Conservation (phyloP, 805 yeast species). For the Monosporozyma siamensis region DNA sequence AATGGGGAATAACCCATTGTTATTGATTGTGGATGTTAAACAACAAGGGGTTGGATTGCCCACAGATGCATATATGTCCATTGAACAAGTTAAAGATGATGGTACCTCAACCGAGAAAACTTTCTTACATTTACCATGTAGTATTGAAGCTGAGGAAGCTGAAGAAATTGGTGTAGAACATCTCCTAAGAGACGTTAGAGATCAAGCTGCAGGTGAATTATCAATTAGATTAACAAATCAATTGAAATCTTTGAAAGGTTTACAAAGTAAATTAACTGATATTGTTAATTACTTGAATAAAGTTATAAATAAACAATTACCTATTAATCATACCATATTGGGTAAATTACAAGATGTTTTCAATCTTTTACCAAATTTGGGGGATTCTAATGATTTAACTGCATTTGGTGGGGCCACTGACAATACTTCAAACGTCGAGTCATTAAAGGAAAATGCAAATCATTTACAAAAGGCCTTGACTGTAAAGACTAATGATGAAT, state of each 20-base stretch:
- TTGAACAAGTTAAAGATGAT: conserved; percentile 93
- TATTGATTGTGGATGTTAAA: conserved; percentile 85
- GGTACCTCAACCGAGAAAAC: conserved; percentile 90
- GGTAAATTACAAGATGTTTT: conserved; percentile 93
- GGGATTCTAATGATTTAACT: conserved; percentile 17
- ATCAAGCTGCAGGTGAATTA: conserved; percentile 90
- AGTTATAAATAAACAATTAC: conserved; percentile 62
- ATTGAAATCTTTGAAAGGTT: conserved; percentile 76
- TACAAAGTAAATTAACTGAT: conserved; percentile 68
- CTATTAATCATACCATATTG: conserved; percentile 80
- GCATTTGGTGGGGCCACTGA: background rate
- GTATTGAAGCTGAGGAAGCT: conserved; percentile 95
- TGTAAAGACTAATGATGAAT: conserved; percentile 87
- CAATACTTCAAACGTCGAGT: conserved; percentile 11
- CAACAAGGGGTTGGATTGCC: conserved; percentile 81
- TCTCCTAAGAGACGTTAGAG: conserved; percentile 83
- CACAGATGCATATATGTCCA: conserved; percentile 87
- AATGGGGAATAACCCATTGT: conserved; percentile 52
- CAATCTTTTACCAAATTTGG: conserved; percentile 79
- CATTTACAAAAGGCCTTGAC: conserved; percentile 75
- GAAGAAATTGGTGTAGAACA: conserved; percentile 99
- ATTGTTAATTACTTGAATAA: conserved; percentile 70
- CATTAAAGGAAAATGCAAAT: conserved; percentile 20
- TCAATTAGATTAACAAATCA: conserved; percentile 83
- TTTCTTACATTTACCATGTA: conserved; percentile 85